Evolutionary conservation across 1,284 basidiomycete genomes (phyloP).

Genomic region (Fomitiporia mediterranea): DNA sequence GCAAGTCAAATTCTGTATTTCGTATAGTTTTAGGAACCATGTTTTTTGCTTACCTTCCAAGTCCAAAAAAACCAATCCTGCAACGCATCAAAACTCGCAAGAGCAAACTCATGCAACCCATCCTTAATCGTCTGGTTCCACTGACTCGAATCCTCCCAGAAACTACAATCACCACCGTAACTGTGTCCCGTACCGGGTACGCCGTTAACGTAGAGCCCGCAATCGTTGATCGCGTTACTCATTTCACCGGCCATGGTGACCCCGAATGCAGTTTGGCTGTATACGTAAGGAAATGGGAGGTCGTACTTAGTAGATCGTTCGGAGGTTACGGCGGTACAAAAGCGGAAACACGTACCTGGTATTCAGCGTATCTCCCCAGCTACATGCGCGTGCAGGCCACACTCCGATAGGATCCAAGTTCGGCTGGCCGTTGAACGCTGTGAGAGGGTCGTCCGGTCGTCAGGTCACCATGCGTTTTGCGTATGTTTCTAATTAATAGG

Average conservation of each 20-base stretch:
- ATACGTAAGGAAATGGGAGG: not conserved
- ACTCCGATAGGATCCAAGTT: slow-evolving; percentile 34
- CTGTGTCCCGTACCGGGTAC: slow-evolving; percentile 35
- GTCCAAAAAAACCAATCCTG: slow-evolving; percentile 56
- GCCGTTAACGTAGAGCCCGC: slow-evolving; percentile 43
- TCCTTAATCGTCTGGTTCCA: slow-evolving; percentile 35
- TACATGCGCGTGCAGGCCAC: slow-evolving; percentile 30
- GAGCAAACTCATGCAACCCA: slow-evolving; percentile 32
- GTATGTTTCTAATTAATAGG: not conserved
- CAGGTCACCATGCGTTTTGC: not conserved
- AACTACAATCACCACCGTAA: slow-evolving; percentile 30
- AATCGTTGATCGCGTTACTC: slow-evolving; percentile 45
- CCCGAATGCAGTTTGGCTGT: slow-evolving; percentile 19
- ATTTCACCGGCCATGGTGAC: slow-evolving; percentile 44
- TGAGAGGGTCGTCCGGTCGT: too few species aligned
- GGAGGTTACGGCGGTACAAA: too few species aligned
- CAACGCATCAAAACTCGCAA: slow-evolving; percentile 40
- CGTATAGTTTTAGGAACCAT: too few species aligned
- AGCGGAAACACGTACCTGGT: slow-evolving; percentile 4
- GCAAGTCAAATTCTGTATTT: too few species aligned
- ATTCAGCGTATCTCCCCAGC: slow-evolving; percentile 21
- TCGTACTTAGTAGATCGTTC: too few species aligned
- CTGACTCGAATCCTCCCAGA: slow-evolving; percentile 36
- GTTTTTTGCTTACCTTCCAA: slow-evolving; percentile 35
- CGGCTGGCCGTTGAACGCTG: slow-evolving; percentile 34